phyloP scores from a whole-genome alignment of 2,329 filamentous ascomycete genomes.

The Byssothecium circinans region DNA sequence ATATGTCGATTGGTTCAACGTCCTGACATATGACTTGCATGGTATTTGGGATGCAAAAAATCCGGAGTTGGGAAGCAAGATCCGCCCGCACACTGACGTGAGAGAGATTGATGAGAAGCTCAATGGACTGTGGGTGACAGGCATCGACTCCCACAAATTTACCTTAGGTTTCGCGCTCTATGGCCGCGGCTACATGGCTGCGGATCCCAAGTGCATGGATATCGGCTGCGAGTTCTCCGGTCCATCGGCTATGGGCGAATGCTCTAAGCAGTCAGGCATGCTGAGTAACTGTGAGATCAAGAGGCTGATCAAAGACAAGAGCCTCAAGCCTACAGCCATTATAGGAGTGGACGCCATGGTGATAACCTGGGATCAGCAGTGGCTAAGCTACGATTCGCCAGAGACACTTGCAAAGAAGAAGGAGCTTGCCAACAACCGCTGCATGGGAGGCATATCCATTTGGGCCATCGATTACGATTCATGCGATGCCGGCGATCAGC shows the following conservation, averaged over 20 bases:
- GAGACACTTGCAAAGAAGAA: slow-evolving; percentile 23
- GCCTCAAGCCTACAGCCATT: slow-evolving; percentile 22
- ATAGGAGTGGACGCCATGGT: slow-evolving; percentile 40
- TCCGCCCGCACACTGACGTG: slow-evolving; percentile 50
- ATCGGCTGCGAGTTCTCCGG: slow-evolving; percentile 25
- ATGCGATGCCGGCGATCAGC: slow-evolving; percentile 5
- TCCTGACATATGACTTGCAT: slow-evolving; percentile 54
- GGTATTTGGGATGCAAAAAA: slow-evolving; percentile 30
- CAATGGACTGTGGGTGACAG: slow-evolving; percentile 52
- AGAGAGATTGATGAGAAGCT: slow-evolving; percentile 50
- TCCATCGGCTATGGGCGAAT: slow-evolving; percentile 18
- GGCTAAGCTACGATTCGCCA: slow-evolving; percentile 44
- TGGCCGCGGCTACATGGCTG: slow-evolving; percentile 40
- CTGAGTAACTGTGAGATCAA: slow-evolving; percentile 44
- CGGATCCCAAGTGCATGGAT: slow-evolving; percentile 18
- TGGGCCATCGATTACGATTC: slow-evolving; percentile 26
- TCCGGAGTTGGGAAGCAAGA: slow-evolving; percentile 33
- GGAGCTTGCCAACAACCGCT: slow-evolving; percentile 22
- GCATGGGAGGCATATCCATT: slow-evolving; percentile 26
- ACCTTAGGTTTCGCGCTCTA: slow-evolving; percentile 53
- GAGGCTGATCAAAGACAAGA: slow-evolving; percentile 25
- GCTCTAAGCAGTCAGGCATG: slow-evolving; percentile 35
- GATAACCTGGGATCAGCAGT: slow-evolving; percentile 40
- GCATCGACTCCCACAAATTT: slow-evolving; percentile 47
- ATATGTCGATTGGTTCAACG: slow-evolving; percentile 47